Evolutionary conservation across 176 grass and related monocot genomes (phyloP).

Genomic region (Zoysia pacifica): DNA sequence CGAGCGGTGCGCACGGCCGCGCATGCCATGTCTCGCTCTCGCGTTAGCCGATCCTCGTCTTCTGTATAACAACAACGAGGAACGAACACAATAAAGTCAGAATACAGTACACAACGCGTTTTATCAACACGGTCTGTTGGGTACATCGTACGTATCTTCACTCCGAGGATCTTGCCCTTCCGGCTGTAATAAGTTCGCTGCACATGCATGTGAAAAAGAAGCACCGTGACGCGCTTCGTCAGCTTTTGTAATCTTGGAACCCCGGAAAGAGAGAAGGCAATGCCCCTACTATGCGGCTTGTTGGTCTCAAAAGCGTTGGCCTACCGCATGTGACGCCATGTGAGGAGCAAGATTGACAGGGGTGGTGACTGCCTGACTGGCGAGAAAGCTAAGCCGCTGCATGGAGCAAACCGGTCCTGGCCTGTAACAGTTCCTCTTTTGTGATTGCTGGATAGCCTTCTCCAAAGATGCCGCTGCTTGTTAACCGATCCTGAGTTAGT

Average conservation of each 20-base stretch:
- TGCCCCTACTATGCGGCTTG: background rate
- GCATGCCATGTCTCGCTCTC: slow-evolving; percentile 33
- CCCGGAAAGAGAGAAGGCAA: slow-evolving; percentile 18
- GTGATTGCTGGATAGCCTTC: background rate
- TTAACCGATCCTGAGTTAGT: slow-evolving; percentile 4
- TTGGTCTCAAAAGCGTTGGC: slow-evolving; percentile 11
- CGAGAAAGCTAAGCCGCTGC: slow-evolving; percentile 16
- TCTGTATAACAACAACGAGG: background rate
- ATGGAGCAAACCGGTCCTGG: background rate
- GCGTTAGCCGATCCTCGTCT: background rate
- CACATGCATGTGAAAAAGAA: slow-evolving; percentile 35
- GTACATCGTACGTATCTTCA: background rate
- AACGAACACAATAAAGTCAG: background rate
- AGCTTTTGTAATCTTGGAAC: slow-evolving; percentile 9
- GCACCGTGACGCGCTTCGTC: background rate
- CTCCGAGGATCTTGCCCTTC: background rate
- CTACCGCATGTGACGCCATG: slow-evolving; percentile 52
- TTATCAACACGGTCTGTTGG: background rate
- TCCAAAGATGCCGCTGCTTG: background rate
- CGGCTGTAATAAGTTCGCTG: slow-evolving; percentile 2
- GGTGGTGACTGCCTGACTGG: background rate
- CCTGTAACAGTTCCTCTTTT: background rate
- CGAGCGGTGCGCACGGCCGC: slow-evolving; percentile 26
- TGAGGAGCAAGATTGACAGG: slow-evolving; percentile 16
- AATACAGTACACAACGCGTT: background rate